phyloP scores from a whole-genome alignment of 805 yeast genomes.

The Nakazawaea holstii region DNA sequence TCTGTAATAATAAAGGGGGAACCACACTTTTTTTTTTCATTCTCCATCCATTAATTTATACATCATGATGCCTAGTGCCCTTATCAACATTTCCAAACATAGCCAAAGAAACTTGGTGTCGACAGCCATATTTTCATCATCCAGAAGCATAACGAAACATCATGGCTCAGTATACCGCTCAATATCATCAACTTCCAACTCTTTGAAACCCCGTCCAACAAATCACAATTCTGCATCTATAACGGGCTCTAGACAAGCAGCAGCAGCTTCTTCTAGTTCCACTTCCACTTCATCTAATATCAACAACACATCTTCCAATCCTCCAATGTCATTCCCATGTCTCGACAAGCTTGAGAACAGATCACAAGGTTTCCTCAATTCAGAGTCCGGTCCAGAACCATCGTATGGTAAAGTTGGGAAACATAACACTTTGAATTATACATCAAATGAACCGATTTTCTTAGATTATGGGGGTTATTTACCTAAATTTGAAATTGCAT shows the following conservation, averaged over 20 bases:
- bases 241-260: constrained; percentile 6
- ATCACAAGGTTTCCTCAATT: constrained; percentile 28
- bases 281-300: neutral
- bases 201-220: constrained; percentile 17
- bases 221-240: constrained; percentile 8
- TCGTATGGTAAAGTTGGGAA: constrained; percentile 62
- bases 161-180: neutral
- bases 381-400: constrained; percentile 79
- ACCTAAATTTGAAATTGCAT: constrained; percentile 77
- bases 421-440: constrained; percentile 60
- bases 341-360: constrained; percentile 68
- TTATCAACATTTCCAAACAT: no score
- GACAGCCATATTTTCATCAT: no score
- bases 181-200: constrained; percentile 1
- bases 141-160: no score
- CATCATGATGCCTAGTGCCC: neutral
- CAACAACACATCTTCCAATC: constrained; percentile 37
- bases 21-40: neutral
- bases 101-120: no score
- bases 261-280: neutral
- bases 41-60: neutral
- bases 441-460: constrained; percentile 52
- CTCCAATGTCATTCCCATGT: constrained; percentile 78
- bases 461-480: constrained; percentile 80
- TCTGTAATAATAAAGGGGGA: neutral